Conservation (phyloP, 106 monocot genomes). For the Dioscorea alata region DNA sequence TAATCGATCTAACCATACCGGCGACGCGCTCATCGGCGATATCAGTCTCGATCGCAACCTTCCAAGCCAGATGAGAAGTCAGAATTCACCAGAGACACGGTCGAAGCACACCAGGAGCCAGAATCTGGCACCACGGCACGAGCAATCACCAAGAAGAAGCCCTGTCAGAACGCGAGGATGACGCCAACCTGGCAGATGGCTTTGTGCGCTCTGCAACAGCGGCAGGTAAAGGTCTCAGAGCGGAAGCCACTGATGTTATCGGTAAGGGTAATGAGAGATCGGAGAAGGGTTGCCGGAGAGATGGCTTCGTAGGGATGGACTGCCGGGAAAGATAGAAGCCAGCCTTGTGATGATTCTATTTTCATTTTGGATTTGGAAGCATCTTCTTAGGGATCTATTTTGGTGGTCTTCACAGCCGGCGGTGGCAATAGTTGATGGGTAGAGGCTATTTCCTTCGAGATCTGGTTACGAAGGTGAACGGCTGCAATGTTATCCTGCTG, state of each 20-base stretch:
- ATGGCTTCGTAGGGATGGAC: slow-evolving; percentile 21
- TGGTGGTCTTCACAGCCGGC: no score
- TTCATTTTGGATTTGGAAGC: no score
- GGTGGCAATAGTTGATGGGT: no score
- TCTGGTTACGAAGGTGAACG: no score
- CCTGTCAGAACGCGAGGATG: slow-evolving; percentile 39
- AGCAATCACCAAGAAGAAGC: slow-evolving; percentile 40
- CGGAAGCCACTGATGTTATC: slow-evolving; percentile 5
- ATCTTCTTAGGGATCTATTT: no score
- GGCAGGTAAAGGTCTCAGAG: slow-evolving; percentile 8
- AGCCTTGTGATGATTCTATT: slow-evolving; percentile 11
- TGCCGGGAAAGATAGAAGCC: no score
- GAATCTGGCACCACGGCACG: slow-evolving; percentile 39
- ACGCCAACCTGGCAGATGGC: slow-evolving; percentile 22
- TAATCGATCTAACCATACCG: slow-evolving; percentile 23
- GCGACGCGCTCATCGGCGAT: slow-evolving; percentile 20
- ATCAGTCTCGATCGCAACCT: slow-evolving; percentile 15
- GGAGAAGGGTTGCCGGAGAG: slow-evolving; percentile 37
- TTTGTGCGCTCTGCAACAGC: slow-evolving; percentile 21
- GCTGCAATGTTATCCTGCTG: no score
- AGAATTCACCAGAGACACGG: slow-evolving; percentile 45
- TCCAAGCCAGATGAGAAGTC: slow-evolving; percentile 36
- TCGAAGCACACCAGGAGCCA: slow-evolving; percentile 51
- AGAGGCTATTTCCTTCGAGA: no score
- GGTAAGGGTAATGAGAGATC: slow-evolving; percentile 30